These are phyloP conservation scores for Fimicolochytrium jonesii DNA, from an alignment of 192 early-diverging fungal genomes.

Conservation along the genomic window DNA sequence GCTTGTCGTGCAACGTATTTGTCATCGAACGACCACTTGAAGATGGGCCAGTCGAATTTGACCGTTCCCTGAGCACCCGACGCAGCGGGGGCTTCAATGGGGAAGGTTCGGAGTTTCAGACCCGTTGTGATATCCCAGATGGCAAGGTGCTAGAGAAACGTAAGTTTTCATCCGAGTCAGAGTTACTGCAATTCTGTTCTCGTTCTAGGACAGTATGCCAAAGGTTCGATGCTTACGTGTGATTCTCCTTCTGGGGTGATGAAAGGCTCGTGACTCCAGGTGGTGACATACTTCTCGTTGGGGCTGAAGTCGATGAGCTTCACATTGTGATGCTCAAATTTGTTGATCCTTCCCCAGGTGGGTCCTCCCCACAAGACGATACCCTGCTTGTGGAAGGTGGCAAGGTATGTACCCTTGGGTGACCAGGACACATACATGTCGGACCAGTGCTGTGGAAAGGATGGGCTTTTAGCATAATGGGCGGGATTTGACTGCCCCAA, in stretches of 20 bases:
- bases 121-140: conserved; percentile 92
- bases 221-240: conserved; percentile 43
- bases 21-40: conserved; percentile 95
- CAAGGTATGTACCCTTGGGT: conserved; percentile 86
- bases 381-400: conserved; percentile 91
- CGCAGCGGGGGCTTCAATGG: conserved; percentile 37
- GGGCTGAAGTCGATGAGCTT: conserved; percentile 90
- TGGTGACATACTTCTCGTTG: conserved; percentile 89
- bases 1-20: conserved; percentile 90
- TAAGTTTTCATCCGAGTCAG: neutral
- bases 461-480: neutral
- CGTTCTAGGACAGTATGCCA: neutral
- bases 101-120: conserved; percentile 84
- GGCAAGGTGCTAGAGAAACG: conserved; percentile 30
- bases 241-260: conserved; percentile 58
- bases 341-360: conserved; percentile 83
- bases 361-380: conserved; percentile 95
- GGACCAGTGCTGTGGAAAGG: conserved; percentile 75
- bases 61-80: conserved; percentile 10
- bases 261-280: conserved; percentile 86
- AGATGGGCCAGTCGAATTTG: conserved; percentile 83
- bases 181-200: neutral
- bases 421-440: conserved; percentile 95
- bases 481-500: no score
- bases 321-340: conserved; percentile 88